phyloP scores from a whole-genome alignment of 2,329 filamentous ascomycete species.

The Aspergillus aculeatus region DNA sequence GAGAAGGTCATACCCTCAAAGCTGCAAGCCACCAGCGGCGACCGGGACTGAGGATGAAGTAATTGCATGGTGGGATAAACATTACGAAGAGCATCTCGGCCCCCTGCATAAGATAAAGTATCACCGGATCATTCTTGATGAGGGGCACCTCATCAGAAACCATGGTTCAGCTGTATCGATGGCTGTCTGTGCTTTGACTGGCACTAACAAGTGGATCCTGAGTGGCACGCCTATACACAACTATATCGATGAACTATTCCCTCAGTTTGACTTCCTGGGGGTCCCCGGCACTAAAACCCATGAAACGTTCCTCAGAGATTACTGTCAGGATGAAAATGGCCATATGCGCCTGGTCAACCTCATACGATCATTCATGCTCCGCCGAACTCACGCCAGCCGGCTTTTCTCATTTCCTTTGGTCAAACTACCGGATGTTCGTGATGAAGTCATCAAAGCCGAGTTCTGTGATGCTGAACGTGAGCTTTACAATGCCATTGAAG shows the following conservation, averaged over 20 bases:
- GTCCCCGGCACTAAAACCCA: conserved; percentile 29
- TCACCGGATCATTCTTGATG: conserved; percentile 42
- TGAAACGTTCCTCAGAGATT: conserved; percentile 26
- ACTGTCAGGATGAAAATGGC: conserved; percentile 17
- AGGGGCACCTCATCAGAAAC: conserved; percentile 41
- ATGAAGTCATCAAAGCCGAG: conserved; percentile 44
- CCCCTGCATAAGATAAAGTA: conserved; percentile 38
- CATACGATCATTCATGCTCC: conserved; percentile 49
- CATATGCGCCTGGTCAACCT: conserved; percentile 28
- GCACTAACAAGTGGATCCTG: conserved; percentile 40
- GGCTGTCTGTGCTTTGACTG: conserved; percentile 36
- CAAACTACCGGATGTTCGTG: conserved; percentile 51
- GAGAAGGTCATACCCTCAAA: conserved; percentile 31
- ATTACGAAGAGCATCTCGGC: conserved; percentile 27
- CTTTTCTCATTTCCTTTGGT: conserved; percentile 56
- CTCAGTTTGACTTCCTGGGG: conserved; percentile 39
- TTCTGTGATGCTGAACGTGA: conserved; percentile 54
- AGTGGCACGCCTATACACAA: conserved; percentile 43
- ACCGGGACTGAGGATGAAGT: conserved; percentile 20
- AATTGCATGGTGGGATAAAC: conserved; percentile 24
- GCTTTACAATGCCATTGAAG: conserved; percentile 54
- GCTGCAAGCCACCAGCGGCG: conserved; percentile 18
- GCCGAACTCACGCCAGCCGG: conserved; percentile 55
- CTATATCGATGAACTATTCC: conserved; percentile 38
- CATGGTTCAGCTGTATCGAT: conserved; percentile 32